Evolutionary conservation across 2,329 filamentous ascomycete genomes (phyloP), one percentile per base, ranked within the genome.

Genomic region (Stemphylium vesicarium): DNA sequence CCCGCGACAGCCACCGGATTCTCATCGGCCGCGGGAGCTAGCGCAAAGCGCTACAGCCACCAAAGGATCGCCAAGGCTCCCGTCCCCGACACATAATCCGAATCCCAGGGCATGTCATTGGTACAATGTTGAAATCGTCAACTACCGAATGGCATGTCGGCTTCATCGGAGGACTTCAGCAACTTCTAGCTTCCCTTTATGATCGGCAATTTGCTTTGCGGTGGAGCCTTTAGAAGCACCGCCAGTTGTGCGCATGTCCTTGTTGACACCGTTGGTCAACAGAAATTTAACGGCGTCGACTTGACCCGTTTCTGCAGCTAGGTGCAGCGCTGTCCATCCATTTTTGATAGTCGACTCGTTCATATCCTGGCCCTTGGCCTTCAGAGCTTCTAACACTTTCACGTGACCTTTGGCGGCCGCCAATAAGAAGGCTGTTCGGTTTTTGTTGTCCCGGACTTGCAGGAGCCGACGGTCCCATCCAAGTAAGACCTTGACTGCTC

Each of bases 261-360:
- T 60, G 31, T 58, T 54, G 7, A 53, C 50, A 11, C 63, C 63
- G 26, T 62, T 53, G 3, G 42, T 38, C 11, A 49, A 9, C 4
- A 63, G 45, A 31, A 45, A 63, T 15, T 59, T 56, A 6, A 60
- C 48, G 5, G 53, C 33, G 7, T 62, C 50, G 12, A 50, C 24
- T n/a, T 53, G 45, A 6, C 59, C 60, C 8, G 44, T 45, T 16
- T 62, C 63, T 3, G 58, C 63, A 4, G 59, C 58, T 2, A 62
- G 32, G 45, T 65, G 63, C 11, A 65, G 15, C 13, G 52, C 63
- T 10, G 52, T 59, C 63, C 63, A 65, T 1, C 58, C 60, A 24
- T 60, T 38, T 4, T 45, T 56, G 8, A 43, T 11, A 0, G 54
- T 65, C 10, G 29, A 32, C 20, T 65, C 59, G 13, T 62, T 64